Evolutionary conservation across 129 eudicot genomes (phyloP), one percentile per base, ranked within the genome.

Genomic region (Arctium minus): DNA sequence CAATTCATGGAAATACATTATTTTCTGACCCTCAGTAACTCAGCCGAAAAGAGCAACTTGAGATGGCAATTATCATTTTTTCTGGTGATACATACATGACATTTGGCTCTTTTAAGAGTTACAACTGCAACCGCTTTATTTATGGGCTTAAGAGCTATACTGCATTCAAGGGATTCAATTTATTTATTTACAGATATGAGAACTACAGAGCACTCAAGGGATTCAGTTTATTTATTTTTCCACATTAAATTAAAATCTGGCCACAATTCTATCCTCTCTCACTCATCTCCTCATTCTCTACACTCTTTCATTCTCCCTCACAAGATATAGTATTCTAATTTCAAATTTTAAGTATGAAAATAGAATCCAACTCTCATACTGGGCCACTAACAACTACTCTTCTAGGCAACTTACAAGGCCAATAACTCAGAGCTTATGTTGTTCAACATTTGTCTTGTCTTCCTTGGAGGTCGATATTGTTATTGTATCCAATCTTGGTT

Each of bases 261-360:
- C 18, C 72, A 33, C 18, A 65, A 62, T 40, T 74, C 68, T 42
- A 82, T 42, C 48, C 85, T 74, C 50, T 73, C 62, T 64, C 39
- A 48, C 53, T 42, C 74, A 40, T 74, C 72, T 32, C 72, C 35
- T 56, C 67, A 44, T 75, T 75, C 79, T 4, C 29, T 56, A 4
- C 35, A 6, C 48, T 74, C 31, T 9, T 64, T 42, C 69, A 75
- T 75, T 67, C 75, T 44, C 79, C 40, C 15, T 75, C 17, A 75
- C 46, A 74, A 29, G 18, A 38, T 39, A 60, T 15, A 39, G 22
- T 62, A 38, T 38, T 37, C 62, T 39, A 74, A 72, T 36, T 31
- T 72, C 76, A 72, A 17, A 11, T 10, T 53, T 53, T 9, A 33
- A 76, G 70, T 53, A 76, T 35, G 72, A 67, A 33, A 48, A 56